Conservation (phyloP, 2,329 filamentous ascomycete species). For the Fusarium begoniae region DNA sequence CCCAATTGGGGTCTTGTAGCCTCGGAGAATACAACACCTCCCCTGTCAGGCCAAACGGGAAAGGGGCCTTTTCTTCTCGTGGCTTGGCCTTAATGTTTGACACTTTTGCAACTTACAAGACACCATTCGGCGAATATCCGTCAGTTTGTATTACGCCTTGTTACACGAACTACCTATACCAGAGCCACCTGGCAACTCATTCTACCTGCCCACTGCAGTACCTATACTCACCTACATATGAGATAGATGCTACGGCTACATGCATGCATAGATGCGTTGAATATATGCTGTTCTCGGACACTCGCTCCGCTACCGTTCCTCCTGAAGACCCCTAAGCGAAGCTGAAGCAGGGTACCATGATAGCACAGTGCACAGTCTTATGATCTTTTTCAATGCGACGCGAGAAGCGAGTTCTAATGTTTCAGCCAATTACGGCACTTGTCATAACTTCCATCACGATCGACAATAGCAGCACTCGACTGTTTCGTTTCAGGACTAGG, state of each 20-base stretch:
- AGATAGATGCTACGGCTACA: background rate
- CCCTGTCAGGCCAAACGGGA: constrained; percentile 32
- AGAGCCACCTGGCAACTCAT: background rate
- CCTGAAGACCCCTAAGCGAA: constrained; percentile 6
- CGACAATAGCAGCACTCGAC: constrained; percentile 20
- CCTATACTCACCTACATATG: constrained; percentile 5
- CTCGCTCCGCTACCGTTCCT: background rate
- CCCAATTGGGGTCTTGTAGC: constrained; percentile 25
- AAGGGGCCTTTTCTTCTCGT: constrained; percentile 28
- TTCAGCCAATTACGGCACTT: constrained; percentile 37
- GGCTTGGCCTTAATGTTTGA: constrained; percentile 22
- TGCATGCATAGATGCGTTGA: constrained; percentile 13
- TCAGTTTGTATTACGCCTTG: background rate
- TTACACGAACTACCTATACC: background rate
- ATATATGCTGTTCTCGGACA: constrained; percentile 1
- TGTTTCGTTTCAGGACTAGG: constrained; percentile 32
- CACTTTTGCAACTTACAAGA: constrained; percentile 1
- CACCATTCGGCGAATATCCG: constrained; percentile 6
- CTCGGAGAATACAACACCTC: constrained; percentile 31
- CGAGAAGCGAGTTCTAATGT: constrained; percentile 7
- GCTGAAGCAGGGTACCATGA: constrained; percentile 8
- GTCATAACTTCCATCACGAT: constrained; percentile 31
- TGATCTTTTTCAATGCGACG: constrained; percentile 4
- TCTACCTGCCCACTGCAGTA: background rate
- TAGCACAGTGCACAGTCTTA: constrained; percentile 7